These are phyloP conservation scores for cucumber (Cucumis sativus) DNA, from an alignment of 306 rosid genomes.

Conservation along the genomic window Cucumber_9930_V3 NC_026659.2:21511001-21511500, in stretches of 20 bases:
- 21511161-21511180: too few species aligned
- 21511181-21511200: neutral
- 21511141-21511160: neutral
- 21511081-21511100: too few species aligned
- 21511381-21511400: too few species aligned
- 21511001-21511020: too few species aligned
- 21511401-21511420: too few species aligned
- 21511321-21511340: constrained; percentile 59
- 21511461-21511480: too few species aligned
- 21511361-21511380: neutral
- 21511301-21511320: constrained; percentile 75
- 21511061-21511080: too few species aligned
- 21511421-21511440: too few species aligned
- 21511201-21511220: constrained; percentile 68
- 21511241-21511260: constrained; percentile 78
- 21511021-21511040: too few species aligned
- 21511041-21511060: too few species aligned
- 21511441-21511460: too few species aligned
- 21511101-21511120: too few species aligned
- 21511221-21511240: constrained; percentile 62
- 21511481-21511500: neutral
- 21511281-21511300: constrained; percentile 84
- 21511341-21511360: constrained; percentile 56
- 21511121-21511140: neutral
- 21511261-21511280: constrained; percentile 90